Base-by-base conservation (phyloP, 495 filamentous ascomycete genomes). In the Platismatia glauca region DNA sequence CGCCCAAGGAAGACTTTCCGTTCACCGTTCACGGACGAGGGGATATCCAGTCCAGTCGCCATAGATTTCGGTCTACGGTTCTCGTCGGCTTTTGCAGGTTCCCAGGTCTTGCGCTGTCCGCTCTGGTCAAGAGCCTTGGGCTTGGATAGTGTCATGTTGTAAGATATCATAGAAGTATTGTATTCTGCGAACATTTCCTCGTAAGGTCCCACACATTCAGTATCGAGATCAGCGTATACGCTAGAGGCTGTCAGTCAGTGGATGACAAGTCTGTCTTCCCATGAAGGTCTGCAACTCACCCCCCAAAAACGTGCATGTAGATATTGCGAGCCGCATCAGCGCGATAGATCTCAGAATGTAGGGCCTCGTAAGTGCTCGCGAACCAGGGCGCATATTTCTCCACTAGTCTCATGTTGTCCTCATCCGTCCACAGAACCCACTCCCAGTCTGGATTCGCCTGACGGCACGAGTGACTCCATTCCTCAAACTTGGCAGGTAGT, bases 361-460 rank as follows among this genome's bases (percentile, higher is more conserved):
- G 60, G 29, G 56, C 60, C 4, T 65, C 33, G 41, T 68, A 70
- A 16, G 67, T 48, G 27, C 55, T 35, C 50, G 55, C 38, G 31
- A 68, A 65, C 68, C 67, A 70, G 15, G 68, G 66, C 38, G 61
- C 58, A 59, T 64, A 64, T 53, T 39, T 64, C 22, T 68, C 46
- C 31, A 70, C 66, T 24, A 70, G 58, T 2, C 64, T 61, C 41
- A 61, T 58, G 27, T 68, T 70, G 57, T 68, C 68, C 46, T 60
- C 60, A 44, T 70, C 63, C n/a, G 68, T 68, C 68, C 68, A 70
- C 12, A 70, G 55, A n/a, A 68, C 68, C 59, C 63, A 70, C 53
- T 70, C 66, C 66, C 68, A 70, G 41, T 70, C 66, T 13, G 68
- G 55, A 43, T 70, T 62, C 27, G 55, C 55, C 43, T 44, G 22